Evolutionary conservation across 2,329 filamentous ascomycete genomes (phyloP), one percentile per base, ranked within the genome.

Genomic region (Colletotrichum salicis): DNA sequence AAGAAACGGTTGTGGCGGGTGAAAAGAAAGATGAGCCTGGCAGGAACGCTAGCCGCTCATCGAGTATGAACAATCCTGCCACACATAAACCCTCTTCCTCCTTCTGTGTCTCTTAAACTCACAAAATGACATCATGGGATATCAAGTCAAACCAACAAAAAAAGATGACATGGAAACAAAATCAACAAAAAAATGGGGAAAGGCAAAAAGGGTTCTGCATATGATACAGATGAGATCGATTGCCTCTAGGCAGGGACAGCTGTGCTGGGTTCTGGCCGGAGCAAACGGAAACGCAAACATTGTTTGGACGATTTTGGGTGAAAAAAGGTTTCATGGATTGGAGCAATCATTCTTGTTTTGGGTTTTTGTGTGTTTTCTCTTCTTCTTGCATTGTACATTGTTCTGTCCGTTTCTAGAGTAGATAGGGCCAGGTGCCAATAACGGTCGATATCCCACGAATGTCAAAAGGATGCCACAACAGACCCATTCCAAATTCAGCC

Each of bases 361-460:
- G 31, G 35, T 13, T 8, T 41, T 57, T 61, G 4, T 52, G 61
- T 55, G 13, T 31, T 31, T 35, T 5, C 48, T 61, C 27, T 67
- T 60, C 41, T 45, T 61, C n/a, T 56, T 55, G 69, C 64, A 69
- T 37, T 64, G 48, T 41, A 64, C 24, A 64, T 69, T 69, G 59
- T 60, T 60, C 31, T 56, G 41, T 56, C 22, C 29, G 45, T 56
- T 58, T 56, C 19, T 64, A 51, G 19, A 29, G 31, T 64, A 71
- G 65, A 71, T 67, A 71, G 59, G 33, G 56, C 59, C 37, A 68
- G 71, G 68, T 64, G 31, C 63, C 64, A 71, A 71, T 24, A 71
- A 51, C 63, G 55, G 35, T 61, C 27, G 64, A 71, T 73, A 71
- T 73, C 55, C 68, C 71, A 68, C 64, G 29, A 63, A 61, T 64